phyloP scores from a whole-genome alignment of 805 yeast genomes.

The Teunomyces gatunensis region DNA sequence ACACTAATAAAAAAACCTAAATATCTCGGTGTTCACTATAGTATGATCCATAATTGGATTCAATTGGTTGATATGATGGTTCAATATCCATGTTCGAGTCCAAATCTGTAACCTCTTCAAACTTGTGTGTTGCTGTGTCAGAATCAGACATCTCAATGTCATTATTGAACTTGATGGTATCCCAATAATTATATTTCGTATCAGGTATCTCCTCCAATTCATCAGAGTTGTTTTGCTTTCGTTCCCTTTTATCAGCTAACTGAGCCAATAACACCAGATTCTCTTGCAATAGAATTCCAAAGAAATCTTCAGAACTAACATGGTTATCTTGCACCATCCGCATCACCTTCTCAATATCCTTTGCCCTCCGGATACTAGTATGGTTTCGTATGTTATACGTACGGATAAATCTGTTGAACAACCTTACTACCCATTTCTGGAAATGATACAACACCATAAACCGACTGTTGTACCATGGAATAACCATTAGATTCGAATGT shows the following conservation, averaged over 20 bases:
- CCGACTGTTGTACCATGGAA: conserved; percentile 25
- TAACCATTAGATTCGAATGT: conserved; percentile 17
- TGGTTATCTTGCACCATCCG: conserved; percentile 18
- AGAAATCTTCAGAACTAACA: conserved; percentile 21
- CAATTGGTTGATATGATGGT: neutral
- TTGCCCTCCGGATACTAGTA: conserved; percentile 16
- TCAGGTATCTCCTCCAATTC: neutral
- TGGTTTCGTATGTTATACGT: conserved; percentile 23
- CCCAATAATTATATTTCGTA: conserved; percentile 38
- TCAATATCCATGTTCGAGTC: conserved; percentile 2
- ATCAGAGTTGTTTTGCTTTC: neutral
- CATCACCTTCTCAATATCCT: conserved; percentile 22
- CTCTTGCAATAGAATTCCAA: conserved; percentile 26
- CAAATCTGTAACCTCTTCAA: neutral
- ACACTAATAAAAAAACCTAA: neutral
- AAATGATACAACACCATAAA: conserved; percentile 25
- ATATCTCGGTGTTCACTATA: conserved; percentile 10
- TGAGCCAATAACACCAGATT: conserved; percentile 19
- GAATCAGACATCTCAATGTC: conserved; percentile 27
- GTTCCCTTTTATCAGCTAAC: conserved; percentile 8
- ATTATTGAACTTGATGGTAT: conserved; percentile 20
- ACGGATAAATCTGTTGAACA: conserved; percentile 34
- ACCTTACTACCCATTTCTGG: conserved; percentile 34
- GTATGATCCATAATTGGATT: conserved; percentile 19
- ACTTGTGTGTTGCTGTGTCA: conserved; percentile 1